Conservation (phyloP, 1,139 yeast genomes). For the Yamadazyma dushanensis region DNA sequence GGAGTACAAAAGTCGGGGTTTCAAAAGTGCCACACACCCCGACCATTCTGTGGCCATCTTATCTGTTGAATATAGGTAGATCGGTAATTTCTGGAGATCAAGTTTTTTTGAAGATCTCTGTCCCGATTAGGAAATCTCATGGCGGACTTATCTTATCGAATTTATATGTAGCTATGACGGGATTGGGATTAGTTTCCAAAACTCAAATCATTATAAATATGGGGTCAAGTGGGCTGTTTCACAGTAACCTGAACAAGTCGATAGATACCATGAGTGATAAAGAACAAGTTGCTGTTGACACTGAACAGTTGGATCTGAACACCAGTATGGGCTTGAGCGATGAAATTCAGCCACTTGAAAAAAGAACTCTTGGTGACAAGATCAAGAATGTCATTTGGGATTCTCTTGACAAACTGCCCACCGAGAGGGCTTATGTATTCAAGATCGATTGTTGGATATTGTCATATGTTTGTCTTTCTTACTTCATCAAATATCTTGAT, state of each 20-base stretch:
- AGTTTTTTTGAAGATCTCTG: no score
- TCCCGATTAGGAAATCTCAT: neutral
- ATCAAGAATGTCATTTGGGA: constrained; percentile 41
- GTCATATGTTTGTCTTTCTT: constrained; percentile 33
- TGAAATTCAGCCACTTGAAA: neutral
- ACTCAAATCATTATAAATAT: neutral
- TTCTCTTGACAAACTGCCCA: constrained; percentile 45
- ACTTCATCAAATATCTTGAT: constrained; percentile 48
- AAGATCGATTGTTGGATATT: constrained; percentile 40
- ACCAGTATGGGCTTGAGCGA: neutral
- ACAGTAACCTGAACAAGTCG: no score
- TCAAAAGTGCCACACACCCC: no score
- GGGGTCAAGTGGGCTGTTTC: neutral
- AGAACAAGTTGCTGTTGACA: neutral
- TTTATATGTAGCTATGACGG: neutral
- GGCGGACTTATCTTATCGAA: constrained; percentile 1
- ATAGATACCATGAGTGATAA: neutral
- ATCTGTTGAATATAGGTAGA: no score
- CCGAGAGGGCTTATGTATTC: constrained; percentile 20
- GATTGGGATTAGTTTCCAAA: constrained; percentile 1
- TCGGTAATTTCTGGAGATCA: no score
- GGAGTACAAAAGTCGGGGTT: no score
- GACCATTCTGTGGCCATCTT: no score
- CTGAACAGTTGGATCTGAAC: neutral
- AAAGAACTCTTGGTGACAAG: neutral